A percentile compares a stretch with the other conserved stretches of the same genome.
phyloP scores from a whole-genome alignment of 495 filamentous ascomycete genomes.

The Clohesyomyces aquaticus region DNA sequence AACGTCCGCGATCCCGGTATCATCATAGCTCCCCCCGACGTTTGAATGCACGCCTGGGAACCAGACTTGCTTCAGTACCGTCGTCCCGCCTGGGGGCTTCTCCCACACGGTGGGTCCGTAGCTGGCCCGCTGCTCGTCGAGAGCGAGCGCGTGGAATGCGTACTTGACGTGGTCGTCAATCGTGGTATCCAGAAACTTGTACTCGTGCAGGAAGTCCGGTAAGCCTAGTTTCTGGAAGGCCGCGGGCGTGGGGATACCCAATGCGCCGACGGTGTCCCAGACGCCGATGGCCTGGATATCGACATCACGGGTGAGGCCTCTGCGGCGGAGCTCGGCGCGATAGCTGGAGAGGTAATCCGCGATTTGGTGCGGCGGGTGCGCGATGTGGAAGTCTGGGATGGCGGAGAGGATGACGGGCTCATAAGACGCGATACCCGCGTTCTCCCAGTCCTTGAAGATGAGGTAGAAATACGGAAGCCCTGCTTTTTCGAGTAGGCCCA shows the following conservation, averaged over 20 bases:
- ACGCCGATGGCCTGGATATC: conserved; percentile 29
- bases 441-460: conserved; percentile 42
- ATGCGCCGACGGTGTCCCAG: conserved; percentile 32
- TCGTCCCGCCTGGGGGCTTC: conserved; percentile 21
- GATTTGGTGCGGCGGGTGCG: conserved; percentile 3
- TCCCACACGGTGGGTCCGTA: conserved; percentile 43
- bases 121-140: conserved; percentile 26
- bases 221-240: conserved; percentile 31
- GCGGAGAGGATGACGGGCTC: neutral
- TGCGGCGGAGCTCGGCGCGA: conserved; percentile 1
- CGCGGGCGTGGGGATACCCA: conserved; percentile 29
- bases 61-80: conserved; percentile 28
- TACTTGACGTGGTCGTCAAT: conserved; percentile 36
- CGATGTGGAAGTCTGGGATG: conserved; percentile 21
- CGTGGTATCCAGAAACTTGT: conserved; percentile 33
- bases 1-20: conserved; percentile 40
- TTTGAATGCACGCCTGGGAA: conserved; percentile 33
- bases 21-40: conserved; percentile 30
- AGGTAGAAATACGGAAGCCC: conserved; percentile 36
- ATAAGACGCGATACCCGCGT: conserved; percentile 30
- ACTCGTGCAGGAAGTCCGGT: conserved; percentile 22
- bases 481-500: conserved; percentile 42
- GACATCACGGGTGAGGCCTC: conserved; percentile 12
- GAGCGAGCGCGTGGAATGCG: conserved; percentile 33
- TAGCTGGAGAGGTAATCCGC: conserved; percentile 6